A percentile compares a stretch with the other conserved stretches of the same genome.
These are phyloP conservation scores for Mucuna pruriens DNA, from an alignment of 306 rosid genomes.

Conservation along the genomic window DNA sequence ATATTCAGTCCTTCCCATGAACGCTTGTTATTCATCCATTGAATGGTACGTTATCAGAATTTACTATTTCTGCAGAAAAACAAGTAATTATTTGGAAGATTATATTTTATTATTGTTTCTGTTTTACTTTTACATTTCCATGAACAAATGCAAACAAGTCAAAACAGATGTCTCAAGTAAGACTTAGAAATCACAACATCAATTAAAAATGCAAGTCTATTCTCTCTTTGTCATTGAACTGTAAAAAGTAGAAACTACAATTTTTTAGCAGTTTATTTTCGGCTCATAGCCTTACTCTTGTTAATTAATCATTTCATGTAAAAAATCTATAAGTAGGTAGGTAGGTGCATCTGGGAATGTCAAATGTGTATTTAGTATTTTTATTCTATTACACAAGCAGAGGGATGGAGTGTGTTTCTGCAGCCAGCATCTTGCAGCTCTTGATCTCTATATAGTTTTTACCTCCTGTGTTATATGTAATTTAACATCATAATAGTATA, in stretches of 20 bases:
- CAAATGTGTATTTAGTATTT: conserved; percentile 16
- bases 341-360: neutral
- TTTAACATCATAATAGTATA: neutral
- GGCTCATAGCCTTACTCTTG: neutral
- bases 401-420: conserved; percentile 26
- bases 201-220: neutral
- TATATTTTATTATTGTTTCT: neutral
- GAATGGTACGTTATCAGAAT: neutral
- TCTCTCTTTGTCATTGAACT: conserved; percentile 1
- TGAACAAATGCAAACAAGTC: conserved; percentile 1
- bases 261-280: neutral
- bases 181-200: neutral
- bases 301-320: neutral
- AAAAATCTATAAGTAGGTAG: neutral
- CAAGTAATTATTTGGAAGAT: neutral
- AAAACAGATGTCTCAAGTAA: conserved; percentile 17
- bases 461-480: neutral
- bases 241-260: neutral
- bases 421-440: neutral
- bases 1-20: neutral
- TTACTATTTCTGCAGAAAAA: neutral
- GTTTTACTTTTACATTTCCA: neutral
- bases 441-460: neutral
- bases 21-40: conserved; percentile 1
- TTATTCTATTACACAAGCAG: neutral